phyloP scores from a whole-genome alignment of 2,329 filamentous ascomycete species.

The Coccinonectria pachysandricola region DNA sequence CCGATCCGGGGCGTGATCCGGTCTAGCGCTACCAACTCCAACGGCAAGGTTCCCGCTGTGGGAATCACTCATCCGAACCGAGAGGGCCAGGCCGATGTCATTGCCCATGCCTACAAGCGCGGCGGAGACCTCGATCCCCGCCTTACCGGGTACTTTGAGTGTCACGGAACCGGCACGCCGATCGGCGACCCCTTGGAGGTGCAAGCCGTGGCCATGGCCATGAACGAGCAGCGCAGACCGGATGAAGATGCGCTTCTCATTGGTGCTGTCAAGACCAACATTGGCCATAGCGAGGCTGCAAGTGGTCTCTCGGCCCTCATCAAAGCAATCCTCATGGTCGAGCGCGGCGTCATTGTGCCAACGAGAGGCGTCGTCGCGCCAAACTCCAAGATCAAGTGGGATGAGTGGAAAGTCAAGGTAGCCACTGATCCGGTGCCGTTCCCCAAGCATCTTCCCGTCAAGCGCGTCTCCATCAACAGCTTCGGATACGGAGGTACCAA shows the following conservation, averaged over 20 bases:
- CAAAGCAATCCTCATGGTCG: constrained; percentile 11
- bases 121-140: constrained; percentile 4
- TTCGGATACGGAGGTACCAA: constrained; percentile 18
- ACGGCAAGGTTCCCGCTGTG: constrained; percentile 2
- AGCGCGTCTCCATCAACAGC: constrained; percentile 12
- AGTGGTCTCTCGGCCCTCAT: constrained; percentile 10
- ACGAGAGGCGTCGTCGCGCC: constrained; percentile 6
- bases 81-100: not conserved
- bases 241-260: constrained; percentile 1
- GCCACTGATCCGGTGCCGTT: constrained; percentile 4
- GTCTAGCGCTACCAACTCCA: not conserved
- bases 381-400: constrained; percentile 13
- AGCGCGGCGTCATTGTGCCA: constrained; percentile 8
- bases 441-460: constrained; percentile 3
- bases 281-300: constrained; percentile 13
- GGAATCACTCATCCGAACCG: constrained; percentile 24
- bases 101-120: not conserved
- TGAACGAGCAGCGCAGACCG: constrained; percentile 1
- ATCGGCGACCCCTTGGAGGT: constrained; percentile 43
- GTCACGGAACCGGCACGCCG: constrained; percentile 41
- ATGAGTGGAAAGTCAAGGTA: constrained; percentile 12
- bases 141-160: constrained; percentile 24
- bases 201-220: constrained; percentile 26
- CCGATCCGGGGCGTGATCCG: constrained; percentile 1
- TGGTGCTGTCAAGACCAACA: constrained; percentile 14